Conservation (phyloP, 371 early-diverging fungal genomes). For the Mortierella sp. region DNA sequence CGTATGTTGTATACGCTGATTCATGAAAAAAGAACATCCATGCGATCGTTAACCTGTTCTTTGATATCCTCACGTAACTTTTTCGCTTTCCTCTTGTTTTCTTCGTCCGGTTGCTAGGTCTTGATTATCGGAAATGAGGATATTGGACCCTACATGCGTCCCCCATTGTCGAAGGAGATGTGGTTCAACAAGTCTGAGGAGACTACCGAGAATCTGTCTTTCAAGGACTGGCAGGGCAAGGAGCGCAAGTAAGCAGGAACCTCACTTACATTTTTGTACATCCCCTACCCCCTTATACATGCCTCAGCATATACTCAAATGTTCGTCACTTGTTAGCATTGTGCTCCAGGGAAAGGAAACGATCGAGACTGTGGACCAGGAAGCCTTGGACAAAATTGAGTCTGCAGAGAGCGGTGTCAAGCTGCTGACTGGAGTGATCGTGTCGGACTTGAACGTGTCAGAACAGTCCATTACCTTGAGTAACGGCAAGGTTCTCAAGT, state of each 20-base stretch:
- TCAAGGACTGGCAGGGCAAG: conserved; percentile 81
- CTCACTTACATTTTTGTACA: neutral
- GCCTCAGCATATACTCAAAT: neutral
- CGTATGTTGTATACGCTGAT: conserved; percentile 52
- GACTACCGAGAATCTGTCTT: conserved; percentile 62
- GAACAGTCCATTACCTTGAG: conserved; percentile 69
- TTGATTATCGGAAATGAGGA: conserved; percentile 76
- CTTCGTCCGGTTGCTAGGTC: conserved; percentile 45
- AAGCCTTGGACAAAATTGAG: conserved; percentile 40
- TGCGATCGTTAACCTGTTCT: no score
- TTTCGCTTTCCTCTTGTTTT: neutral
- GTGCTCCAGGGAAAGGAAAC: conserved; percentile 50
- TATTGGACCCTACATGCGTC: conserved; percentile 76
- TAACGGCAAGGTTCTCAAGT: conserved; percentile 69
- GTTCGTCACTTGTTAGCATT: conserved; percentile 23
- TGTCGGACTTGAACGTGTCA: conserved; percentile 70
- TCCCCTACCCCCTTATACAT: neutral
- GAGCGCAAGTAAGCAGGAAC: conserved; percentile 62
- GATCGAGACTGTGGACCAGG: conserved; percentile 36
- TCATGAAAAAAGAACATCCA: no score
- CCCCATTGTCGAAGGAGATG: conserved; percentile 81
- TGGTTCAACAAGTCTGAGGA: conserved; percentile 74
- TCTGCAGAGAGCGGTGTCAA: conserved; percentile 61
- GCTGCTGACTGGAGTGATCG: conserved; percentile 61
- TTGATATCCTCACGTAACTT: neutral